phyloP scores from a whole-genome alignment of 2,329 filamentous ascomycete genomes.

The Zalaria sp. region DNA sequence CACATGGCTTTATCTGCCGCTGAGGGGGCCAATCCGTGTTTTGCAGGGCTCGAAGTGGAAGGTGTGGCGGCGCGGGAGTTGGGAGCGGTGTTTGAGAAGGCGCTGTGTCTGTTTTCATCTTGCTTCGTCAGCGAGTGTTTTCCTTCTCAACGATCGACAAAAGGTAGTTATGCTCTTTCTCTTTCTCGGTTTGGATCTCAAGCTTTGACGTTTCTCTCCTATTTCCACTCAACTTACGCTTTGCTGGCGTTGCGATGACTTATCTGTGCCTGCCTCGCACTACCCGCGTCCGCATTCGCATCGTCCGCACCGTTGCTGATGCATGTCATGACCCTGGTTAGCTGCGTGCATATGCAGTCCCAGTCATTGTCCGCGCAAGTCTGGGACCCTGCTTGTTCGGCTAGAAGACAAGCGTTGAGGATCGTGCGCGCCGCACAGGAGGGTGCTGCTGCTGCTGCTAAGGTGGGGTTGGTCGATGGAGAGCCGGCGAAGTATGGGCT shows the following conservation, averaged over 20 bases:
- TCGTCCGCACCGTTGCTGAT: slow-evolving; percentile 48
- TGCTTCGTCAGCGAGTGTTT: neutral
- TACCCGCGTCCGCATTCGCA: slow-evolving; percentile 1
- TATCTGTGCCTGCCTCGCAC: slow-evolving; percentile 3
- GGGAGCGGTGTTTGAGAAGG: neutral
- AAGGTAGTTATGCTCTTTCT: neutral
- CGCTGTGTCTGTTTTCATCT: neutral
- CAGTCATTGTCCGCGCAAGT: slow-evolving; percentile 35
- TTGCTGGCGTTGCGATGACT: slow-evolving; percentile 6
- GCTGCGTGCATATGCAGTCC: slow-evolving; percentile 44
- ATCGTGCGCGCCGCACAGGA: slow-evolving; percentile 28
- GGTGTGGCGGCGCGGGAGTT: slow-evolving; percentile 1
- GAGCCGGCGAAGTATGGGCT: slow-evolving; percentile 18
- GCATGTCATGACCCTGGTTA: slow-evolving; percentile 31
- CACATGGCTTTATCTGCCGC: too few relatives aligned
- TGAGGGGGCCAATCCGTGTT: too few relatives aligned
- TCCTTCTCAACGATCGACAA: neutral
- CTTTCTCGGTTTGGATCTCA: neutral
- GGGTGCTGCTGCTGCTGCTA: slow-evolving; percentile 12
- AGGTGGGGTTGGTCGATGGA: slow-evolving; percentile 23
- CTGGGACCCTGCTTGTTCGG: slow-evolving; percentile 26
- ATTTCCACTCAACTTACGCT: neutral
- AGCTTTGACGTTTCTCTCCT: too few relatives aligned
- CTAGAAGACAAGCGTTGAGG: slow-evolving; percentile 32
- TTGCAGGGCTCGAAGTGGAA: neutral